A percentile compares a stretch with the other conserved stretches of the same genome.
Conservation (phyloP, 2,329 filamentous ascomycete genomes). For the Lasiodiplodia sp. region DNA sequence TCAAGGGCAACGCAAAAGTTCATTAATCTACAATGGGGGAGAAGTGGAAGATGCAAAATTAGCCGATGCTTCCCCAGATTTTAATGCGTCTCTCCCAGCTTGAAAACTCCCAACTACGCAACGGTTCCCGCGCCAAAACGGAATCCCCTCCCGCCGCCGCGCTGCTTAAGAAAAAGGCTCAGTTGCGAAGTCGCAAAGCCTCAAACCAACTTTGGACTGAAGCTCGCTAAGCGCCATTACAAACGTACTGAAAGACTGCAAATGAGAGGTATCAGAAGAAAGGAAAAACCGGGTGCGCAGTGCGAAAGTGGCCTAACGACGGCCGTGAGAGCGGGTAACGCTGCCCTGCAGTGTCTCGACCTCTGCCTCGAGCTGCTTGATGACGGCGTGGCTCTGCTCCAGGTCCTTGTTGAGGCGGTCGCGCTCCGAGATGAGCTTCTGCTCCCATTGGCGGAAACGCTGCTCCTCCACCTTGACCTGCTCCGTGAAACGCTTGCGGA, state of each 20-base stretch:
- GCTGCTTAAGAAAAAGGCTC: conserved; percentile 7
- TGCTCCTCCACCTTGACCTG: conserved; percentile 99
- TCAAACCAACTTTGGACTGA: conserved; percentile 23
- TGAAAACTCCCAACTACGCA: conserved; percentile 27
- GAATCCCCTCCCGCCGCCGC: conserved; percentile 19
- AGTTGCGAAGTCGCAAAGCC: conserved; percentile 23
- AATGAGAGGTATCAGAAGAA: conserved; percentile 51
- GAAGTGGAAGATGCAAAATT: conserved; percentile 30
- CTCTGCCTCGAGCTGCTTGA: conserved; percentile 90
- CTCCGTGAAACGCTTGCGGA: conserved; percentile 98
- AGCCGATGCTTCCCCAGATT: conserved; percentile 28
- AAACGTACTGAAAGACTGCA: conserved; percentile 49
- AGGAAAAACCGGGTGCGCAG: conserved; percentile 38
- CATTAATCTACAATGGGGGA: conserved; percentile 29
- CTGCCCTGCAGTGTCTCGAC: conserved; percentile 70
- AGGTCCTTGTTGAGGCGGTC: conserved; percentile 99
- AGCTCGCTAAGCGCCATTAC: conserved; percentile 43
- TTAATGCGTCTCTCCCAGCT: conserved; percentile 28
- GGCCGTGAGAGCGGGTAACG: conserved; percentile 88
- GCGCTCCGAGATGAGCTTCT: conserved; percentile 98
- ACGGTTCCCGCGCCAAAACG: conserved; percentile 26
- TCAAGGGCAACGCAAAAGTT: conserved; percentile 18
- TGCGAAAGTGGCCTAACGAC: conserved; percentile 68
- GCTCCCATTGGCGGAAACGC: conserved; percentile 99
- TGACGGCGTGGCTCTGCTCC: conserved; percentile 91